Base-by-base conservation (phyloP, 352 stramenopile genomes). In the Blastocystis sp. region DNA sequence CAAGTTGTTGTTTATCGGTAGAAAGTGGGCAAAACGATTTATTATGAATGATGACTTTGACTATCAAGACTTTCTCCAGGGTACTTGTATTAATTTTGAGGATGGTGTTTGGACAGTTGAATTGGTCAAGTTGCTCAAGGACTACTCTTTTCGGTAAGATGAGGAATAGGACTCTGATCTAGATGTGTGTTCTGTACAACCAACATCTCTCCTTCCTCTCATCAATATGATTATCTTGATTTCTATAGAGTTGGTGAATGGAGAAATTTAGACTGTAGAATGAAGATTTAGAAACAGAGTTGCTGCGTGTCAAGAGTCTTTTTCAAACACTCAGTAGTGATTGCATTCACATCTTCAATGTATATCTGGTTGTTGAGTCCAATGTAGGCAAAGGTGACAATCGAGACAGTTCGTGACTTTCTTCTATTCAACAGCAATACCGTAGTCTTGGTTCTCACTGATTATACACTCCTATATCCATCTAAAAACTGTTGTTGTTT, bases 141-240 rank as follows among this genome's bases (percentile, higher is more conserved):
- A 24, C 5, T 84, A 84, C 44, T 53, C 58, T 48, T 84, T 84
- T 48, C 51, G 73, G 73, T 84, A 66, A 13, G 53, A 19, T 22
- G 5, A 24, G 1, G 0, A 35, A 27, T 1, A 42, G n/a, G 2
- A 17, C 27, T 24, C 27, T 79, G 22, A 48, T 58, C 1, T 53
- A 54, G 73, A 66, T 84, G 73, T 42, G 53, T 84, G 7, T 84
- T 66, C 53, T 84, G 73, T 42, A 84, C 73, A 84, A 84, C 73
- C 1, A 84, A 84, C 22, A 42, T 84, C 27, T 51, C 15, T 54
- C 73, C 73, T 48, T 66, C 73, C 7, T 48, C 48, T 27, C 27
- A 22, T 22, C 73, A 84, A 27, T 84, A 84, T 30, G 73, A 84
- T 11, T 84, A 64, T 51, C 40, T 84, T n/a, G 73, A 64, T 48